Evolutionary conservation across 2,329 filamentous ascomycete genomes (phyloP), one percentile per base, ranked within the genome.

Genomic region (Botrytis deweyae): DNA sequence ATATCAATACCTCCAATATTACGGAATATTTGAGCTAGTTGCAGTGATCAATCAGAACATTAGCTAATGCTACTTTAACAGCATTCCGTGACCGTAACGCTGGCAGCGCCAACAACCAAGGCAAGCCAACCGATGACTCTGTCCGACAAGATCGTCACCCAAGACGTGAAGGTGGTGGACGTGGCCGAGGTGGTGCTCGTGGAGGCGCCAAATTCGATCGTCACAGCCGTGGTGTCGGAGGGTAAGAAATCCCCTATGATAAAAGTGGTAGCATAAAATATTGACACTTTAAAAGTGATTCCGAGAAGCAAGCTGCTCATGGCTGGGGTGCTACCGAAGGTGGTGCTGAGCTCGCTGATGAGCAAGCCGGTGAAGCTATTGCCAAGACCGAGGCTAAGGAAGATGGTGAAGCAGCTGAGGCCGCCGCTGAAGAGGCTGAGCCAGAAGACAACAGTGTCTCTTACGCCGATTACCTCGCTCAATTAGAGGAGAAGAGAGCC

Each of bases 1-100:
- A 42, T 25, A 33, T 72, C 20, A 67, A 58, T 36, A n/a, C 22
- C 49, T 69, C 9, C 25, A 25, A 42, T 6, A 36, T 42, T 33
- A 6, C 4, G 29, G 36, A 40, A 38, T 16, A 42, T 61, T 62
- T 72, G 52, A 58, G 25, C 29, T 46, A 20, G 7, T 36, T 61
- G 29, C 62, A 42, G 63, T 16, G 52, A 14, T 44, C 3, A 44
- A 61, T 40, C 14, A n/a, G 64, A 74, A 72, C 73, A 72, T 63
- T 66, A 7, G 33, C 52, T 72, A 63, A 73, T 61, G n/a, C 70
- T 70, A 55, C 63, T 36, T 66, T 46, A 78, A 40, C 80, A 97
- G 95, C 93, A 83, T 96, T 94, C 91, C 93, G 93, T 83, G 94
- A 97, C 87, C 93, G 93, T 83, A 90, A 89, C 82, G 93, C 91